Evolutionary conservation across 2,329 filamentous ascomycete genomes (phyloP).

Genomic region (Pestalotiopsis sp.): DNA sequence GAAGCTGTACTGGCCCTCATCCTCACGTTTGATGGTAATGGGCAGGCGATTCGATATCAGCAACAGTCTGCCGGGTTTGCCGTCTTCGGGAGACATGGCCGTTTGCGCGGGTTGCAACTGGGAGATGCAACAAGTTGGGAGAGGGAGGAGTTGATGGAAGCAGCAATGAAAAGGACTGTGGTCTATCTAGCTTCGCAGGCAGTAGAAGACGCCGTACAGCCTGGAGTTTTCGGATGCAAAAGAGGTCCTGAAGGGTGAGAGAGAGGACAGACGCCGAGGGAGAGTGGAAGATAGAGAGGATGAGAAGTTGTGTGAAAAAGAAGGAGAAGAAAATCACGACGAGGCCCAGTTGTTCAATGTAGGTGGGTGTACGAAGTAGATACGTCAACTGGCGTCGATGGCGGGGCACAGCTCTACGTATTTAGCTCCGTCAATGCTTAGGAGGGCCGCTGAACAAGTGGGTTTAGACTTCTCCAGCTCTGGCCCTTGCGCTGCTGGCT

Average conservation of each 20-base stretch:
- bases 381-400: neutral
- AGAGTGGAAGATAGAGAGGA: neutral
- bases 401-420: neutral
- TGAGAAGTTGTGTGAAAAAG: neutral
- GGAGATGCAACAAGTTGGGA: neutral
- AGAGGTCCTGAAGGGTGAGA: neutral
- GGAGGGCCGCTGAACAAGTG: neutral
- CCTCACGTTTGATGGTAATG: slow-evolving; percentile 92
- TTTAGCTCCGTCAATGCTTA: neutral
- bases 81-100: slow-evolving; percentile 9
- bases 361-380: neutral
- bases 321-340: neutral
- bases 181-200: neutral
- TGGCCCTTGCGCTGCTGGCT: too few species aligned
- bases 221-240: too few species aligned
- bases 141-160: neutral
- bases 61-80: slow-evolving; percentile 60
- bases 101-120: neutral
- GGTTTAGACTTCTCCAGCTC: neutral
- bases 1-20: slow-evolving; percentile 90
- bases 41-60: slow-evolving; percentile 94
- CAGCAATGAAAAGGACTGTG: neutral
- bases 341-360: neutral
- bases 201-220: neutral
- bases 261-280: neutral